phyloP scores from a whole-genome alignment of 2,329 filamentous ascomycete species.

The Pseudocercospora vitis region DNA sequence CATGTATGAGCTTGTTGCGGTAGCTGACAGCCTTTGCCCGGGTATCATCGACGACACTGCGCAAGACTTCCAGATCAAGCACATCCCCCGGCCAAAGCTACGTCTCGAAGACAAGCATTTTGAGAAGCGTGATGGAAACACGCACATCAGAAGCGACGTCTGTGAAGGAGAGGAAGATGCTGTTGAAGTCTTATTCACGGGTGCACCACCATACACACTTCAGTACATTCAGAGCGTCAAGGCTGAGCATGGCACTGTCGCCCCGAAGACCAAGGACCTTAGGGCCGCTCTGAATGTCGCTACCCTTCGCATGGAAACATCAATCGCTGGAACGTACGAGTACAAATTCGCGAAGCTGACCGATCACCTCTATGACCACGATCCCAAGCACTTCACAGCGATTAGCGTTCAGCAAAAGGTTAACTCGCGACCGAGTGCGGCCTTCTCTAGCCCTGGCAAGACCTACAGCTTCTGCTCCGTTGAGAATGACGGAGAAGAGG shows the following conservation, averaged over 20 bases:
- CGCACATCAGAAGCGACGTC: constrained; percentile 73
- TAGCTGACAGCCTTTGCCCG: constrained; percentile 77
- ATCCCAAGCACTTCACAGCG: constrained; percentile 63
- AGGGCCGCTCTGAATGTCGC: constrained; percentile 75
- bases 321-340: constrained; percentile 75
- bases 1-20: constrained; percentile 74
- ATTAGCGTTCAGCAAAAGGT: constrained; percentile 78
- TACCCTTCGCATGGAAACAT: constrained; percentile 81
- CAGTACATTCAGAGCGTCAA: constrained; percentile 78
- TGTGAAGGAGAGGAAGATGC: constrained; percentile 94
- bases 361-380: constrained; percentile 81
- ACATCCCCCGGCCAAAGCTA: constrained; percentile 78
- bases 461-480: constrained; percentile 94
- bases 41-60: constrained; percentile 74
- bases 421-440: constrained; percentile 76
- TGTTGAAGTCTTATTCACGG: constrained; percentile 76
- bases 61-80: constrained; percentile 75
- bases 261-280: constrained; percentile 65
- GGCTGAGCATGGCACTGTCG: constrained; percentile 63
- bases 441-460: constrained; percentile 81
- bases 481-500: constrained; percentile 74
- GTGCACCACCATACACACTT: constrained; percentile 76
- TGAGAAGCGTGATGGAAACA: constrained; percentile 53
- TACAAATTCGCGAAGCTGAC: constrained; percentile 83
- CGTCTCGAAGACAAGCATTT: constrained; percentile 62